These are phyloP conservation scores for Suillus placidus DNA, from an alignment of 768 basidiomycete species.

Conservation along the genomic window DNA sequence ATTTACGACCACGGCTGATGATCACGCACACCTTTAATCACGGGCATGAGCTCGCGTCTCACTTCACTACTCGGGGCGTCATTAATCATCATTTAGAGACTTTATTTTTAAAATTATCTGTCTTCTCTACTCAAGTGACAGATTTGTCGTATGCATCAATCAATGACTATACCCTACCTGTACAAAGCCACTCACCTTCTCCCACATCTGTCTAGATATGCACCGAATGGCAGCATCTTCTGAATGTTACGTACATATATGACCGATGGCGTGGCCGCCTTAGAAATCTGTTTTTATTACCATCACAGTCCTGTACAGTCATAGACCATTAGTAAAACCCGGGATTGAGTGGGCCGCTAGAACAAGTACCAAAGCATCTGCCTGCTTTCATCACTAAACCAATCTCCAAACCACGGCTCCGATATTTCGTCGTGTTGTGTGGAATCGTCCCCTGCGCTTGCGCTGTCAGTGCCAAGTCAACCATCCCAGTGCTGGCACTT, in stretches of 20 bases:
- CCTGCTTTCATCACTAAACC: background rate
- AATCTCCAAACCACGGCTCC: background rate
- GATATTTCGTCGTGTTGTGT: background rate
- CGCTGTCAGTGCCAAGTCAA: background rate
- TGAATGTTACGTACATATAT: background rate
- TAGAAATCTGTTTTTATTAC: background rate
- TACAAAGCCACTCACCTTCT: background rate
- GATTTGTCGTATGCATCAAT: background rate
- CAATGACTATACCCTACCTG: background rate
- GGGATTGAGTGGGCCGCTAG: background rate
- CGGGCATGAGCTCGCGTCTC: constrained; percentile 1
- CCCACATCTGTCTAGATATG: background rate
- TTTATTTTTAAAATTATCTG: background rate
- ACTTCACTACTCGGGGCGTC: constrained; percentile 1
- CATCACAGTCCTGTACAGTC: background rate
- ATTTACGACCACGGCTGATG: background rate
- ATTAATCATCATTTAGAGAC: background rate
- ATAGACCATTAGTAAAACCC: background rate
- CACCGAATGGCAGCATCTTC: background rate
- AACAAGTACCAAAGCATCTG: background rate
- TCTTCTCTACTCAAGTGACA: background rate
- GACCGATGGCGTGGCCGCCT: background rate
- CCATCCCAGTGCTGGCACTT: constrained; percentile 1
- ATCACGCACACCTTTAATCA: background rate
- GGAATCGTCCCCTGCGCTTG: background rate